A percentile compares a stretch with the other conserved stretches of the same genome.
Conservation (phyloP, 2,329 filamentous ascomycete genomes). For the Colletotrichum sp. region DNA sequence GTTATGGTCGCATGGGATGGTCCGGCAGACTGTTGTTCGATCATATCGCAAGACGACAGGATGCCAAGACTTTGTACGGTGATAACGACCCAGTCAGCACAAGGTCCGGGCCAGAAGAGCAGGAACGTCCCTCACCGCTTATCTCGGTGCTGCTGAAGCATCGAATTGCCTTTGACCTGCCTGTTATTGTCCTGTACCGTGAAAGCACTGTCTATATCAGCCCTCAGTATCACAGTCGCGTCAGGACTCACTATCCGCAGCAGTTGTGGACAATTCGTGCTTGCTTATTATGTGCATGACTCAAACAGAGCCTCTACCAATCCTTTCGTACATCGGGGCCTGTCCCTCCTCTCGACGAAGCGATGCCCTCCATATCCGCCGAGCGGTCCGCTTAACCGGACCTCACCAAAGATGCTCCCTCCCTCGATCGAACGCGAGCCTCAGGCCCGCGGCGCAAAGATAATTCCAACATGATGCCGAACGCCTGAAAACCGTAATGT, state of each 20-base stretch:
- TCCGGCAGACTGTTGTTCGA: no score
- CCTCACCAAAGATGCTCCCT: background rate
- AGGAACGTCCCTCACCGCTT: no score
- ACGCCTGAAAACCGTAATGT: constrained; percentile 20
- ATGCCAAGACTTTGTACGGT: background rate
- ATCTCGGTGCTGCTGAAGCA: background rate
- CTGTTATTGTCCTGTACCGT: background rate
- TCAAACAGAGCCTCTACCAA: constrained; percentile 1
- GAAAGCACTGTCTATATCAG: background rate
- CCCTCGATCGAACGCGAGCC: background rate
- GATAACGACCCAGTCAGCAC: background rate
- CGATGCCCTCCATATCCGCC: background rate
- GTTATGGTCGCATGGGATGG: no score
- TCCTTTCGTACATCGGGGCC: constrained; percentile 9
- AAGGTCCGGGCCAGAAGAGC: no score
- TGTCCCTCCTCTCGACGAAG: background rate
- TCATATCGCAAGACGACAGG: no score
- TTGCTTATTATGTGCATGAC: constrained; percentile 4
- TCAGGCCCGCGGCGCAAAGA: background rate
- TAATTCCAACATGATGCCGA: constrained; percentile 16
- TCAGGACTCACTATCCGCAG: background rate
- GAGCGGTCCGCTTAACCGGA: background rate
- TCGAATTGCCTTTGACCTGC: background rate
- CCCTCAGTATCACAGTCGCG: background rate
- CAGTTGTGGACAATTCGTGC: background rate